Conservation (phyloP, 257 asterid species). For the Lantana camara region DNA sequence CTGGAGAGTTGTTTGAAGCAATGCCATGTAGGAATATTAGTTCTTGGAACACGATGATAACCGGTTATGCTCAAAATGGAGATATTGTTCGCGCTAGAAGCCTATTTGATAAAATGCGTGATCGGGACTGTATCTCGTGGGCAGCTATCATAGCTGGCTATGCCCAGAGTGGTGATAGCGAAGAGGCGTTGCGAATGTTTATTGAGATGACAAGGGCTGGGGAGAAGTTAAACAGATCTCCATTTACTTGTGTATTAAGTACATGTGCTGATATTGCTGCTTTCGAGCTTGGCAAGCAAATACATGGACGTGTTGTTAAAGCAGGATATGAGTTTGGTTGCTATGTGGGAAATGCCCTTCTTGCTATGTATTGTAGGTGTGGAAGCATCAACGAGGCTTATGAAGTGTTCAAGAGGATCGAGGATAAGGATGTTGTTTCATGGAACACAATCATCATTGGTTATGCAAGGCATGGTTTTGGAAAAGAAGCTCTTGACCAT, state of each 20-base stretch:
- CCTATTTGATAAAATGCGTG: slow-evolving; percentile 72
- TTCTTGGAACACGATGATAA: slow-evolving; percentile 94
- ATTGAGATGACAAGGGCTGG: slow-evolving; percentile 65
- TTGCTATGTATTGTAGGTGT: slow-evolving; percentile 89
- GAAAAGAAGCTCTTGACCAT: slow-evolving; percentile 64
- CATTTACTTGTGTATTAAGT: slow-evolving; percentile 69
- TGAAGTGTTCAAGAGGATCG: slow-evolving; percentile 55
- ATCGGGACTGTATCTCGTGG: slow-evolving; percentile 88
- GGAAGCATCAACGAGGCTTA: slow-evolving; percentile 86
- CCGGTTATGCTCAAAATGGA: slow-evolving; percentile 80
- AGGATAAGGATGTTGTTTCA: slow-evolving; percentile 76
- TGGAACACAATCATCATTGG: slow-evolving; percentile 94
- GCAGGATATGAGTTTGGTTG: slow-evolving; percentile 83
- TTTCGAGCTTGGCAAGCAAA: slow-evolving; percentile 87
- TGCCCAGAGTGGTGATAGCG: slow-evolving; percentile 72
- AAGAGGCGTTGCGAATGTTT: slow-evolving; percentile 64
- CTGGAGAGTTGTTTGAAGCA: slow-evolving; percentile 71
- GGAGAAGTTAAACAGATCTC: slow-evolving; percentile 64
- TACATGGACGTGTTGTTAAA: slow-evolving; percentile 70
- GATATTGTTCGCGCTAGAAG: slow-evolving; percentile 62
- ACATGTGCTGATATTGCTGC: slow-evolving; percentile 89
- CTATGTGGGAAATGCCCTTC: slow-evolving; percentile 88
- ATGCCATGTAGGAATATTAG: slow-evolving; percentile 78
- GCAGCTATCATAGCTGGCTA: slow-evolving; percentile 91
- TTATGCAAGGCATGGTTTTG: slow-evolving; percentile 92